Conservation (phyloP, 768 basidiomycete genomes). For the Tulasnella calospora region DNA sequence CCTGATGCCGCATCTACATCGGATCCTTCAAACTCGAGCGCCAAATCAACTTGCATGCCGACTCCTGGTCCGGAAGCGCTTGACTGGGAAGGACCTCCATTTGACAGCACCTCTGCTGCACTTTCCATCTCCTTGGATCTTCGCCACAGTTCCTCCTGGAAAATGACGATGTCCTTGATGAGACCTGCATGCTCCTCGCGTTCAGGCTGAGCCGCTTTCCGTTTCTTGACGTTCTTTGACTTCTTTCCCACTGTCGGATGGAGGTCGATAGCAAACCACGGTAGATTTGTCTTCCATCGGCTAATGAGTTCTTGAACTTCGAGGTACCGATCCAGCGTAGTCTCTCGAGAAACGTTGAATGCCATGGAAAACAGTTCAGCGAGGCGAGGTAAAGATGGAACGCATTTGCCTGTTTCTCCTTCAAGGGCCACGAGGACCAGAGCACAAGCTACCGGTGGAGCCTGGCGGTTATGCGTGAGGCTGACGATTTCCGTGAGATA, state of each 20-base stretch:
- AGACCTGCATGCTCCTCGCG: conserved; percentile 44
- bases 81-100: neutral
- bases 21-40: conserved; percentile 36
- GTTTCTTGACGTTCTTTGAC: conserved; percentile 13
- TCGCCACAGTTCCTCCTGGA: conserved; percentile 58
- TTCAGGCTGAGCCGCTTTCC: conserved; percentile 37
- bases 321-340: conserved; percentile 68
- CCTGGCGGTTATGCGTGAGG: conserved; percentile 39
- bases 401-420: conserved; percentile 51
- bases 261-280: conserved; percentile 50
- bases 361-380: conserved; percentile 53
- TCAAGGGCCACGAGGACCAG: conserved; percentile 66
- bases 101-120: conserved; percentile 7
- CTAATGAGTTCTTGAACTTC: conserved; percentile 56
- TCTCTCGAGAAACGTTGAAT: conserved; percentile 47
- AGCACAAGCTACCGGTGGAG: conserved; percentile 58
- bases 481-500: conserved; percentile 43
- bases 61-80: neutral
- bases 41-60: neutral
- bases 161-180: conserved; percentile 63
- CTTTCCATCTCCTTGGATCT: conserved; percentile 27
- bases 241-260: conserved; percentile 20
- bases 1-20: conserved; percentile 38
- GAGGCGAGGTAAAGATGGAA: conserved; percentile 53
- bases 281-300: conserved; percentile 57